Percentiles rank a stretch among this genome's conserved stretches.
Evolutionary conservation across 169 alveolate species (phyloP).

Genomic region (Blepharisma undulans): DNA sequence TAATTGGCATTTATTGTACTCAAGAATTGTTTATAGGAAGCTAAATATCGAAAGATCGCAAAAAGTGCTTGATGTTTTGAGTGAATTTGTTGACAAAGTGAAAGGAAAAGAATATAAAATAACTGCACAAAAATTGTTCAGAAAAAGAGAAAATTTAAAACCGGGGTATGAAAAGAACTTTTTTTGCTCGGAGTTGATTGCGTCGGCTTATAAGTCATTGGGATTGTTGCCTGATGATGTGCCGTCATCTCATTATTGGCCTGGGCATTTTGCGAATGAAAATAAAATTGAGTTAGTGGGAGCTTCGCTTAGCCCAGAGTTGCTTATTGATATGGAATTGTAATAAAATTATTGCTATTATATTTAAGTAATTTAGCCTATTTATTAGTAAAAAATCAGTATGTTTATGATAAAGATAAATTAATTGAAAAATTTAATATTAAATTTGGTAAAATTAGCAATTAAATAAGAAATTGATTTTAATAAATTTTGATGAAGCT

Average conservation of each 20-base stretch:
- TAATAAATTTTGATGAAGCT: too few relatives aligned
- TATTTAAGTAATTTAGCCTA: too few relatives aligned
- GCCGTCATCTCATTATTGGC: constrained; percentile 30
- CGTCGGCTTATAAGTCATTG: constrained; percentile 64
- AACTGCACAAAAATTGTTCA: constrained; percentile 51
- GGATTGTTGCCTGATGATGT: constrained; percentile 43
- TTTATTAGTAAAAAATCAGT: too few relatives aligned
- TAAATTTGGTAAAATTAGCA: too few relatives aligned
- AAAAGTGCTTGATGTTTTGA: constrained; percentile 39
- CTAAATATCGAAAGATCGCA: constrained; percentile 46
- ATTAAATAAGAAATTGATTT: too few relatives aligned
- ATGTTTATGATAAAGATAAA: too few relatives aligned
- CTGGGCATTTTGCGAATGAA: constrained; percentile 23
- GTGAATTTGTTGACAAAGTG: constrained; percentile 57
- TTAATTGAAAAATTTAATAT: too few relatives aligned
- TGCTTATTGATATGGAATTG: constrained; percentile 47
- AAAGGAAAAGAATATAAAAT: constrained; percentile 63
- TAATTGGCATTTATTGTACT: constrained; percentile 60
- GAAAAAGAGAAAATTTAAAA: constrained; percentile 8
- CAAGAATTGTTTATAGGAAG: constrained; percentile 58
- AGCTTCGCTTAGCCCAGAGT: constrained; percentile 9
- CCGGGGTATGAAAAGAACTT: constrained; percentile 45
- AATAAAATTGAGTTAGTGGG: neutral
- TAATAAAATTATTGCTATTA: constrained; percentile 37
- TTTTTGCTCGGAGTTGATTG: constrained; percentile 74